phyloP scores from a whole-genome alignment of 805 yeast genomes.

The Schwanniomyces occidentalis region DNA sequence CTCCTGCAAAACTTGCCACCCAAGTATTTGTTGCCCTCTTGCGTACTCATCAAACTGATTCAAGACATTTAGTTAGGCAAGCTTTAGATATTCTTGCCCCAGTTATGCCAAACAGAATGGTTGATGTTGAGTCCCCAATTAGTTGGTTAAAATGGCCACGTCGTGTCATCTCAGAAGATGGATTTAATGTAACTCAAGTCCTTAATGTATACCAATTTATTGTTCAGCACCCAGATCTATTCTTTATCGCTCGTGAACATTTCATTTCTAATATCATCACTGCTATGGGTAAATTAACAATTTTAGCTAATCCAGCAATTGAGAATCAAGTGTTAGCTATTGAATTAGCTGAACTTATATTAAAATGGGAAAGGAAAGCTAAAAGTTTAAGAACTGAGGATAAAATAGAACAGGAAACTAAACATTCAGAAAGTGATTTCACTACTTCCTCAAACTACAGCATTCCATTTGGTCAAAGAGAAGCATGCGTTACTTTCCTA shows the following conservation, averaged over 20 bases:
- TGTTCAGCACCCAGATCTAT: constrained; percentile 80
- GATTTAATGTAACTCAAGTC: constrained; percentile 82
- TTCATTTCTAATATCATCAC: constrained; percentile 86
- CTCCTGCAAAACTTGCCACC: constrained; percentile 83
- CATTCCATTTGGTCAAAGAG: constrained; percentile 78
- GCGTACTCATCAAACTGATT: constrained; percentile 82
- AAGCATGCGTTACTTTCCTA: constrained; percentile 85
- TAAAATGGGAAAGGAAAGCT: constrained; percentile 78
- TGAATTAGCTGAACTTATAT: constrained; percentile 81
- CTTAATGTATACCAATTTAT: constrained; percentile 85
- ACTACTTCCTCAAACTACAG: constrained; percentile 51
- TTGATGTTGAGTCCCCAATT: constrained; percentile 51
- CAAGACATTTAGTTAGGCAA: constrained; percentile 78
- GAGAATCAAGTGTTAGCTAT: constrained; percentile 87
- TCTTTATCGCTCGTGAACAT: constrained; percentile 83
- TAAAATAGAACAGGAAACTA: constrained; percentile 15
- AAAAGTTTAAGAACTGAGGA: constrained; percentile 13
- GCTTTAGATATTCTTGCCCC: constrained; percentile 90
- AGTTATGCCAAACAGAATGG: constrained; percentile 69
- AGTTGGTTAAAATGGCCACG: constrained; percentile 95
- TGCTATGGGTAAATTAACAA: constrained; percentile 88
- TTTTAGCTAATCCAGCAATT: constrained; percentile 69
- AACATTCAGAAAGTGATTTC: constrained; percentile 26
- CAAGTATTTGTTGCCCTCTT: constrained; percentile 90
- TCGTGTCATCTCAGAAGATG: constrained; percentile 86